Evolutionary conservation across 306 rosid species (phyloP).

Genomic region (Vigna mungo): DNA sequence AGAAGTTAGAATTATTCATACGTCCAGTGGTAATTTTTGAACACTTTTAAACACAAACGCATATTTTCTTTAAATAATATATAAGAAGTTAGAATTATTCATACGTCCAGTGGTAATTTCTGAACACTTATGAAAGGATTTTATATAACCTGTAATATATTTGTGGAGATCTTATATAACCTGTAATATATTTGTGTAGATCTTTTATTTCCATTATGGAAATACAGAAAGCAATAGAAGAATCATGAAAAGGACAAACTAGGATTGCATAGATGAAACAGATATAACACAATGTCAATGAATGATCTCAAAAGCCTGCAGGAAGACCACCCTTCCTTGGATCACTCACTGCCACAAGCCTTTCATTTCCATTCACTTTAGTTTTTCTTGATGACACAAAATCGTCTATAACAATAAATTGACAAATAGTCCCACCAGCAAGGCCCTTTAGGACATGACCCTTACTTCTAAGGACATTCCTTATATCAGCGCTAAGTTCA

Average conservation of each 20-base stretch:
- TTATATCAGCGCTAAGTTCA: constrained; percentile 63
- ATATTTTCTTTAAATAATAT: no score
- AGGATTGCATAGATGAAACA: not conserved
- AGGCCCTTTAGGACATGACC: constrained; percentile 75
- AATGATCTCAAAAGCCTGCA: constrained; percentile 63
- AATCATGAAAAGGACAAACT: not conserved
- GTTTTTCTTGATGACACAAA: constrained; percentile 23
- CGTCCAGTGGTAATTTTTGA: no score
- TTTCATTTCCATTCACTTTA: constrained; percentile 42
- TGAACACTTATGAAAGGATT: no score
- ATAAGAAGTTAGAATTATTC: no score
- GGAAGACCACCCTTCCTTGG: constrained; percentile 94
- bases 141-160: no score
- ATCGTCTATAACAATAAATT: constrained; percentile 58
- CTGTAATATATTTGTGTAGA: not conserved
- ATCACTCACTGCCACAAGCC: constrained; percentile 87
- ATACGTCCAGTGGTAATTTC: no score
- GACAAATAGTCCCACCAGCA: constrained; percentile 70
- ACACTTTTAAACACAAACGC: no score
- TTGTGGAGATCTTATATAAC: not conserved
- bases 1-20: not conserved
- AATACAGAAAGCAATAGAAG: not conserved
- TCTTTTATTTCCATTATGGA: not conserved
- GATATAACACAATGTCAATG: not conserved
- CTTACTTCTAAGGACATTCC: constrained; percentile 65